Percentiles rank a stretch among this genome's conserved stretches.
These are phyloP conservation scores for Oemleria cerasiformis DNA, from an alignment of 306 rosid genomes.

Conservation along the genomic window DNA sequence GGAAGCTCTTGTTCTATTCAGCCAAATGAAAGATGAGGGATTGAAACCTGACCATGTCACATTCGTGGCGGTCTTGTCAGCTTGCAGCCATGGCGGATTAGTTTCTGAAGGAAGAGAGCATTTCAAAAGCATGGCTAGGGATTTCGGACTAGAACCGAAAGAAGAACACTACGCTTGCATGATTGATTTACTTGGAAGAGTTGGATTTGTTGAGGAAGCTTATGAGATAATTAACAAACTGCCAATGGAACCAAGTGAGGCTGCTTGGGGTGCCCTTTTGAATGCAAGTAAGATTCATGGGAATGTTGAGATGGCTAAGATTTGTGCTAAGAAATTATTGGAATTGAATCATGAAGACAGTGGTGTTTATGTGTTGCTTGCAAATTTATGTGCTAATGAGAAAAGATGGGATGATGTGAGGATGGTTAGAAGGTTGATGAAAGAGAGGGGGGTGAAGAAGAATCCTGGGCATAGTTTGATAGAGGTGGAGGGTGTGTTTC, in stretches of 20 bases:
- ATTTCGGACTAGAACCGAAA: conserved; percentile 51
- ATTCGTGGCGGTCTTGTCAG: conserved; percentile 61
- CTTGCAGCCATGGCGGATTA: conserved; percentile 74
- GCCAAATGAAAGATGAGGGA: conserved; percentile 42
- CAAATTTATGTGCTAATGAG: conserved; percentile 53
- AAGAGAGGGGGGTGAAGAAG: conserved; percentile 72
- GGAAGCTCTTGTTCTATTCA: conserved; percentile 49
- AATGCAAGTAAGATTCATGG: conserved; percentile 66
- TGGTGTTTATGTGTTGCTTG: conserved; percentile 57
- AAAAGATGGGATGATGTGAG: conserved; percentile 68
- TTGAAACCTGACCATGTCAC: conserved; percentile 57
- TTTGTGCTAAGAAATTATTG: conserved; percentile 48
- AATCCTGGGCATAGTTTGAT: conserved; percentile 66
- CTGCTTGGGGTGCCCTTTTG: conserved; percentile 83
- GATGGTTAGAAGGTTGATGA: conserved; percentile 65
- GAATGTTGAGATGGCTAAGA: conserved; percentile 59
- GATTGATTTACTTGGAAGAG: conserved; percentile 69
- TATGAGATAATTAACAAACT: conserved; percentile 50
- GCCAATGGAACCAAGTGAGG: conserved; percentile 69
- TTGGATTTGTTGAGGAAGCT: conserved; percentile 62
- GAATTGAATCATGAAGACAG: conserved; percentile 68
- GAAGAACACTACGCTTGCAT: conserved; percentile 67
- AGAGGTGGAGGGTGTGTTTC: conserved; percentile 57
- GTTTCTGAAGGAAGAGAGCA: conserved; percentile 48
- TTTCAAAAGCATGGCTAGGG: conserved; percentile 49